Conservation (phyloP, 306 rosid species). For the Sphenostylis stenocarpa region DNA sequence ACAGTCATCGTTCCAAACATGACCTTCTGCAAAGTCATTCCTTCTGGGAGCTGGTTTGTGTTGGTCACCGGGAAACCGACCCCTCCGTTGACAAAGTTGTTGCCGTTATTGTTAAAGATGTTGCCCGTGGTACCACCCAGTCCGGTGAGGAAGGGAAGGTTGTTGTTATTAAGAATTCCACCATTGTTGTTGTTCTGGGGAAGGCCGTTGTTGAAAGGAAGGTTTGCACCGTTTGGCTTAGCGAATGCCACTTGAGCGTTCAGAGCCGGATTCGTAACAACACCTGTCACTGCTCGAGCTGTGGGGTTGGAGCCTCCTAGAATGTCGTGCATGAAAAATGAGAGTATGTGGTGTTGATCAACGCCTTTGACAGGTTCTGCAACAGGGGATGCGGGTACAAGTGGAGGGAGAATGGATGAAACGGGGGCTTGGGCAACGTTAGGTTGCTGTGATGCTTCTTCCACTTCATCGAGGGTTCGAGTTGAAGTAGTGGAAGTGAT, state of each 20-base stretch:
- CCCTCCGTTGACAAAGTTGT: slow-evolving; percentile 47
- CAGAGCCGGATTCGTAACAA: slow-evolving; percentile 69
- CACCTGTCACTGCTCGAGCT: slow-evolving; percentile 72
- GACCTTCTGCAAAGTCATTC: slow-evolving; percentile 60
- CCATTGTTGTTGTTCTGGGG: slow-evolving; percentile 68
- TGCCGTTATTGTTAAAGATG: slow-evolving; percentile 54
- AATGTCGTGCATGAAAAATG: slow-evolving; percentile 82
- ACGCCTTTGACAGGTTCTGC: neutral
- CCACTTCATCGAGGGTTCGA: slow-evolving; percentile 44
- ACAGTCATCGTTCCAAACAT: slow-evolving; percentile 83
- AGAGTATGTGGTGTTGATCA: slow-evolving; percentile 36
- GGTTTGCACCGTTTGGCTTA: slow-evolving; percentile 81
- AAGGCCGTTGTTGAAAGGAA: slow-evolving; percentile 56
- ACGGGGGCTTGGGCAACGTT: slow-evolving; percentile 10
- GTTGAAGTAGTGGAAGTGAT: slow-evolving; percentile 26
- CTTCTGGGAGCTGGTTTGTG: slow-evolving; percentile 53
- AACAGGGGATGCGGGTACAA: neutral
- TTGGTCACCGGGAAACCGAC: slow-evolving; percentile 45
- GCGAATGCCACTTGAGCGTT: slow-evolving; percentile 84
- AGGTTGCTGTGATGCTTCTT: neutral
- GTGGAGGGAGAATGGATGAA: neutral
- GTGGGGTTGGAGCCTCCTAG: slow-evolving; percentile 83
- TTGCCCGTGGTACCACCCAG: slow-evolving; percentile 57
- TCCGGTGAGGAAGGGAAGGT: slow-evolving; percentile 86
- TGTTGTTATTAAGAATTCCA: slow-evolving; percentile 73